A percentile compares a stretch with the other conserved stretches of the same genome.
Conservation (phyloP, 164 flowering plant species). For the Chloranthus sessilifolius region DNA sequence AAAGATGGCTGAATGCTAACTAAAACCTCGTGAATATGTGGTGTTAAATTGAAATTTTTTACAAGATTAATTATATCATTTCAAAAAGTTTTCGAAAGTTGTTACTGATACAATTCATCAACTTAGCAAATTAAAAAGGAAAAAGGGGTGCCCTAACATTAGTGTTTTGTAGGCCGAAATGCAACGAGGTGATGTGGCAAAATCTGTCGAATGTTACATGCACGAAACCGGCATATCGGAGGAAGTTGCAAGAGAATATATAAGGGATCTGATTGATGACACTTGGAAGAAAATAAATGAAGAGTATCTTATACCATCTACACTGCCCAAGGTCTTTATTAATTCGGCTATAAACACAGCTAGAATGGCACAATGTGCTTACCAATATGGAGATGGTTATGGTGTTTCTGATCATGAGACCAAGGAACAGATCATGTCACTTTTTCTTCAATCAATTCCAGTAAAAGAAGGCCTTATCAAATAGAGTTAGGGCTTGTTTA, state of each 20-base stretch:
- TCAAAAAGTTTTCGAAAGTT: neutral
- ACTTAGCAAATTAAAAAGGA: too few relatives aligned
- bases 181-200: constrained; percentile 12
- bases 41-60: too few relatives aligned
- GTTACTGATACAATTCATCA: too few relatives aligned
- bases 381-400: constrained; percentile 22
- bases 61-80: neutral
- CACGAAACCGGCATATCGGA: constrained; percentile 18
- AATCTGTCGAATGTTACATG: constrained; percentile 21
- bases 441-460: constrained; percentile 10
- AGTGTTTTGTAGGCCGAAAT: constrained; percentile 13
- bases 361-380: constrained; percentile 5
- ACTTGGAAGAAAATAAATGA: constrained; percentile 17
- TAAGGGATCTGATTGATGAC: constrained; percentile 8
- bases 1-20: too few relatives aligned
- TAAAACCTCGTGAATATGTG: too few relatives aligned
- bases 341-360: neutral
- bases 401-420: neutral
- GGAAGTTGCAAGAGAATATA: constrained; percentile 15
- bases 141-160: too few relatives aligned
- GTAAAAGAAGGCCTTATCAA: too few relatives aligned
- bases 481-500: too few relatives aligned
- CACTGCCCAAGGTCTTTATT: neutral
- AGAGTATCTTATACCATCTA: neutral
- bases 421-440: neutral